phyloP scores from a whole-genome alignment of 2,329 filamentous ascomycete species.

The Elsinoe australis region DNA sequence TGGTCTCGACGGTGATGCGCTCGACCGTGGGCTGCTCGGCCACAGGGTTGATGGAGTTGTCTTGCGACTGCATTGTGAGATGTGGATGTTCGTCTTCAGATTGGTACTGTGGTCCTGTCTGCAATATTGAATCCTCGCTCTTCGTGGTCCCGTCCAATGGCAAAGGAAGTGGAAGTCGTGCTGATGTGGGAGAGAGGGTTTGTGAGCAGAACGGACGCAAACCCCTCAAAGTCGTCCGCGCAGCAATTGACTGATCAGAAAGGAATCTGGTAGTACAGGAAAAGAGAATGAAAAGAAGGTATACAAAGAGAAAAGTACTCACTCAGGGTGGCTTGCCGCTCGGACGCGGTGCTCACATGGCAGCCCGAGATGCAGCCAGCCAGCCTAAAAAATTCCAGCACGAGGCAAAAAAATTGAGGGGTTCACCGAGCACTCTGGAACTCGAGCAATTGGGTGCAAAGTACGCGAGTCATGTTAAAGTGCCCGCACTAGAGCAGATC shows the following conservation, averaged over 20 bases:
- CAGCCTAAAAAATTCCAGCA: too few species aligned
- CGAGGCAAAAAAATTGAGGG: too few species aligned
- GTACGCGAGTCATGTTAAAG: conserved; percentile 6
- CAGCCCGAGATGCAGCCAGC: too few species aligned
- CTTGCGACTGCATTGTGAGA: conserved; percentile 5
- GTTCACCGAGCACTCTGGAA: too few species aligned
- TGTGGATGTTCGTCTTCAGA: too few species aligned
- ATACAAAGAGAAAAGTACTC: too few species aligned
- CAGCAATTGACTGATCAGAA: conserved; percentile 2
- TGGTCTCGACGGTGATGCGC: conserved; percentile 28
- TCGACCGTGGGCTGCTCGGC: conserved; percentile 23
- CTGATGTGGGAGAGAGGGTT: conserved; percentile 10
- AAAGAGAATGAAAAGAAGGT: not conserved
- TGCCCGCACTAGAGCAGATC: not conserved
- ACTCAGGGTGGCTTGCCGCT: too few species aligned
- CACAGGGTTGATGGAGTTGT: conserved; percentile 16
- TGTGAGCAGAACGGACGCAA: conserved; percentile 9
- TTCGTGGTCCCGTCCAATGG: not conserved
- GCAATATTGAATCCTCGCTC: too few species aligned
- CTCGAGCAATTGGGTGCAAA: not conserved
- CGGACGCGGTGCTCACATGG: too few species aligned
- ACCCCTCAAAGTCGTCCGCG: conserved; percentile 16
- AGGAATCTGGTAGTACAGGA: conserved; percentile 3
- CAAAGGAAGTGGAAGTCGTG: not conserved
- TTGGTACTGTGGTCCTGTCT: too few species aligned